Evolutionary conservation across 176 grass and related monocot genomes (phyloP), one percentile per base, ranked within the genome.

Genomic region (Triticum dicoccoides): DNA sequence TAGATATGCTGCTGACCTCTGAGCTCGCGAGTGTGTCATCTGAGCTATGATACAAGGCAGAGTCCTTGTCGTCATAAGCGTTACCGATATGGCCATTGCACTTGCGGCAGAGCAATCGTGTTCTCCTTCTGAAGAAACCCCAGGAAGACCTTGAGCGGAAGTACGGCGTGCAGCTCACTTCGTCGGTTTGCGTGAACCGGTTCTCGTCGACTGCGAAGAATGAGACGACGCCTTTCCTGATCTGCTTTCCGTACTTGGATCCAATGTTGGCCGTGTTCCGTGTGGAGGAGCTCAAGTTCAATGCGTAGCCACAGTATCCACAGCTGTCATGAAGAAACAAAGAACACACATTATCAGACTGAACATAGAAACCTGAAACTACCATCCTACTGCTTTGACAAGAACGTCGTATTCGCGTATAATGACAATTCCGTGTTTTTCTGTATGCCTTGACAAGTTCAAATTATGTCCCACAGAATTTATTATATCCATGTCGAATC

Each of bases 231-330:
- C 90, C 93, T 86, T 92, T 95, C 61, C n/a, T 89, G 66, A 95
- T 92, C 69, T 90, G 83, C 77, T 95, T 95, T 5, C 90, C 93
- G 11, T 92, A 92, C 67, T 91, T 92, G 1, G 84, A 89, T 17
- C 93, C 93, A 33, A 95, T 92, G 84, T 92, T 91, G 0, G 86
- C 65, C 0, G 91, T 95, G 89, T 95, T 89, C 52, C 93, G 64
- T 6, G 87, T 58, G 0, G 91, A 91, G 33, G 93, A 95, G 91
- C 93, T 95, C 80, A 95, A 63, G 66, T 95, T 95, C 24, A 95
- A 30, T n/a, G 38, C 88, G 5, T 91, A 91, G 29, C 91, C 91
- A 24, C 93, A 95, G 24, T 85, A 84, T 10, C 93, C 90, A 39
- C 93, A 95, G 67, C 93, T 95, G 86, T 5, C 0, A 69, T 6